Conservation (phyloP, 208 protist genomes). For the Crithidia fasciculata region DNA sequence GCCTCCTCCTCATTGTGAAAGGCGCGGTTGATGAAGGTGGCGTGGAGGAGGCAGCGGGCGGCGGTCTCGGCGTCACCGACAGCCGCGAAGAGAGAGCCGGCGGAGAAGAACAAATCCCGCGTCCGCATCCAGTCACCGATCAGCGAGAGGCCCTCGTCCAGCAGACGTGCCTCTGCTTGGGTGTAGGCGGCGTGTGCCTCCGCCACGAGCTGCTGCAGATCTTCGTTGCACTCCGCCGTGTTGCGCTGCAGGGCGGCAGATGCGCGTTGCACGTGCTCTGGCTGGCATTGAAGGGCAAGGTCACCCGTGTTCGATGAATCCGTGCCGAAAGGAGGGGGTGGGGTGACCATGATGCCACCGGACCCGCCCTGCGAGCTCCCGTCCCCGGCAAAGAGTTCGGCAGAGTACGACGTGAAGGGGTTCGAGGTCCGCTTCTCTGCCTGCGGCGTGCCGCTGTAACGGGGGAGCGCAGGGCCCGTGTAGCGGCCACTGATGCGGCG, state of each 20-base stretch:
- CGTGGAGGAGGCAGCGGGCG: constrained; percentile 63
- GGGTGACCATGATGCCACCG: background rate
- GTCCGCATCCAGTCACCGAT: constrained; percentile 68
- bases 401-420: constrained; percentile 10
- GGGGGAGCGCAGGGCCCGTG: background rate
- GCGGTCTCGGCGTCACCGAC: constrained; percentile 47
- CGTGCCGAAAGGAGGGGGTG: background rate
- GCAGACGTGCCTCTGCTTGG: constrained; percentile 41
- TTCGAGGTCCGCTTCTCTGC: constrained; percentile 9
- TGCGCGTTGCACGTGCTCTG: background rate
- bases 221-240: constrained; percentile 2
- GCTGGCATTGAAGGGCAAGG: constrained; percentile 1
- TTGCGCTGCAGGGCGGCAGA: background rate
- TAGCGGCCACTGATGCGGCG: constrained; percentile 11
- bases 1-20: constrained; percentile 68
- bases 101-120: constrained; percentile 72
- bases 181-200: constrained; percentile 41
- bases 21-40: constrained; percentile 72
- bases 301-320: background rate
- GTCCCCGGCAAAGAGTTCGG: background rate
- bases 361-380: background rate
- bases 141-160: constrained; percentile 58
- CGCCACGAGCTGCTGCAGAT: constrained; percentile 22
- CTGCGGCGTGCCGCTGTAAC: background rate
- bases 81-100: constrained; percentile 64